Evolutionary conservation across 208 protist species (phyloP), one percentile per base, ranked within the genome.

Genomic region (Trypanosoma avium): DNA sequence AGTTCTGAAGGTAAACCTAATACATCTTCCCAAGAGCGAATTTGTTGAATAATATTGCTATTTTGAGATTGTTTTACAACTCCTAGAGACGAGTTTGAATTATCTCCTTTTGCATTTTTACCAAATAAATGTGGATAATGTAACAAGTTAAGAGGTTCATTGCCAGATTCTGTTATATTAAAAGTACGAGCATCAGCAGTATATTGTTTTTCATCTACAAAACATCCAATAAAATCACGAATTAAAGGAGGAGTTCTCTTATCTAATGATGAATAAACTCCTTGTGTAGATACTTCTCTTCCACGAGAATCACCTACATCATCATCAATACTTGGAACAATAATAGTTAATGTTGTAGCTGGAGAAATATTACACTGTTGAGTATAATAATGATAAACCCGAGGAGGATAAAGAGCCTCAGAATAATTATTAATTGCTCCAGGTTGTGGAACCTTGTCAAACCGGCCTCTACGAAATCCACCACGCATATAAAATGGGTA

Each of bases 251-350:
- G 73, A 0, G 67, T 68, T 38, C 64, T 75, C 19, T 70, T 67
- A 45, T 77, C 66, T 8, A 64, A 47, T n/a, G 27, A 19, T 40
- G 32, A n/a, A 29, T 21, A 30, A 35, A 32, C 66, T 15, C 48
- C 52, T 47, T 61, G 64, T 10, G 67, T 35, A 17, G 19, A 22
- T 10, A 40, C 57, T 17, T 49, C 56, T 36, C 54, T 57, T 8
- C 55, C 63, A 43, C 22, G 40, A 43, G 26, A 30, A 42, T 62
- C 66, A 48, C 56, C 61, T 26, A 64, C 8, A 6, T 46, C 60
- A 46, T 85, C 77, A 54, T 93, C 87, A 43, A 90, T 85, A 64
- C 84, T 93, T 0, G 87, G 87, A 10, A 88, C 73, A 35, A 90
- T 42, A 52, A 64, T 24, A 2, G 17, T 19, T 29, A 56, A 12